Base-by-base conservation (phyloP, 768 basidiomycete species). In the Hortiboletus campestris region DNA sequence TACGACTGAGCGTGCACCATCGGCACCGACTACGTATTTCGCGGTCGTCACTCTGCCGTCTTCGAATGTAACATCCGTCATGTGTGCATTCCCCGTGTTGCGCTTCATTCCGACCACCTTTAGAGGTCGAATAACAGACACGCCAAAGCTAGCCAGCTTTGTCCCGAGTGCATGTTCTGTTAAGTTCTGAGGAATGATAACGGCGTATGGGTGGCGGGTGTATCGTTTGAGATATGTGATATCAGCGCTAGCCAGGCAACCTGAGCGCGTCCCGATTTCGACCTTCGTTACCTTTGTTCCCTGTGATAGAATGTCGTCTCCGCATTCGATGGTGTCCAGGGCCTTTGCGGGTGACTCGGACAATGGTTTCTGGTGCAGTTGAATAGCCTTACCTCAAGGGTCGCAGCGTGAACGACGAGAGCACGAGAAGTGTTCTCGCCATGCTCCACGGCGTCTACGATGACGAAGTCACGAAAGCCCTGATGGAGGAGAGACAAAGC, bases 11-110 rank as follows among this genome's bases (percentile, higher is more conserved):
- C 64, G 72, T 7, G 78, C 69, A 12, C 83, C 83, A 60, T 84
- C 82, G 4, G 82, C 80, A 32, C 79, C 82, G 31, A 84, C 61
- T 2, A 83, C 76, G 59, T 80, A 82, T 38, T 70, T 74, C 10
- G 81, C 69, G 2, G 67, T 72, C 16, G 82, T 67, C 10, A 71
- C 64, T 41, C 71, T 70, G 1, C 81, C 81, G 28, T 75, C 73
- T 22, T 83, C 79, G 53, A 84, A 83, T 0, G 62, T 51, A 8
- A 81, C 80, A 12, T 79, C 73, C 4, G 66, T 71, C 22, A 76
- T 43, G 19, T 61, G 62, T 1, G 46, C 2, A 32, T 76, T 70
- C 20, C 61, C 56, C 6, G 62, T 38, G 43, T 70, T 74, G 4
- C 61, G 57, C 50, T 71, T 69, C 56, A 82, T 54, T 11, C 72